phyloP scores from a whole-genome alignment of 306 rosid species.

The Cucumis melo region DNA sequence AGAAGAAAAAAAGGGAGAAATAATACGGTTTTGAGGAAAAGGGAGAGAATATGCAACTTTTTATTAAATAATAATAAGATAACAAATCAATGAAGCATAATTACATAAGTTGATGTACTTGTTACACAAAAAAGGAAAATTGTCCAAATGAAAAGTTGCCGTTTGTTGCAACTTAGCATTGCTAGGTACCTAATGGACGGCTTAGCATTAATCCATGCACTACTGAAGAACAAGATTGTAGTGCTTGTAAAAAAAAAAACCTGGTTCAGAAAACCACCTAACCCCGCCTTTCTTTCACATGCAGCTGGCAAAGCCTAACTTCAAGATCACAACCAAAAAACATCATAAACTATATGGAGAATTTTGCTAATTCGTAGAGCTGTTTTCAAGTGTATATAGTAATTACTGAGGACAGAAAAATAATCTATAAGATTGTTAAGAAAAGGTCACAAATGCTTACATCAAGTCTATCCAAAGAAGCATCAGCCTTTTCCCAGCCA shows the following conservation, averaged over 20 bases:
- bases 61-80: too few species aligned
- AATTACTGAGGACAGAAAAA: not conserved
- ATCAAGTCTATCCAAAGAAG: not conserved
- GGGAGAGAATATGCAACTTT: too few species aligned
- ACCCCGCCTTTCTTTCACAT: not conserved
- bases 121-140: too few species aligned
- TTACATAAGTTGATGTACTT: too few species aligned
- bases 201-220: not conserved
- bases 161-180: too few species aligned
- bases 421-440: not conserved
- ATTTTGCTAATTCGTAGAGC: not conserved
- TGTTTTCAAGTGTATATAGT: not conserved
- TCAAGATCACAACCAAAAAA: not conserved
- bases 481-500: not conserved
- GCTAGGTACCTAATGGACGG: too few species aligned
- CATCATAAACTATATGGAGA: not conserved
- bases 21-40: too few species aligned
- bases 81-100: too few species aligned
- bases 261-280: not conserved
- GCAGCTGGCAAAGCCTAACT: not conserved
- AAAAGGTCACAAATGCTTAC: not conserved
- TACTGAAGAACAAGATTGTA: not conserved
- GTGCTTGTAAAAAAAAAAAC: not conserved
- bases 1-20: too few species aligned
- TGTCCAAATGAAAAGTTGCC: too few species aligned